Conservation (phyloP, 139 green algal genomes). For the Haematococcus sp. region DNA sequence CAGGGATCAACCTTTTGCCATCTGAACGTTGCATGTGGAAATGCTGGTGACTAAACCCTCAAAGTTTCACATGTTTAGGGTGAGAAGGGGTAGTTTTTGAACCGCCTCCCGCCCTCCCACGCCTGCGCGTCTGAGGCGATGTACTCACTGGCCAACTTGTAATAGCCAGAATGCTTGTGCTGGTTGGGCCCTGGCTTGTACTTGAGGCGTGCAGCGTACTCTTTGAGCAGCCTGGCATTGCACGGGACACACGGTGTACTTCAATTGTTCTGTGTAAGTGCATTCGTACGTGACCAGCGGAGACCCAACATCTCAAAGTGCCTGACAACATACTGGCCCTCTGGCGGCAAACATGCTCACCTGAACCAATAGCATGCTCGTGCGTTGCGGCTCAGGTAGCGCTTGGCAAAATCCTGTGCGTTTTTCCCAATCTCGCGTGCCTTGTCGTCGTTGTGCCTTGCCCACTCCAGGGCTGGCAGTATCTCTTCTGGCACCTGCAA, state of each 20-base stretch:
- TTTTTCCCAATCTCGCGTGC: constrained; percentile 19
- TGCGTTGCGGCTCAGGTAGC: constrained; percentile 20
- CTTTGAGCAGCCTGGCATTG: not conserved
- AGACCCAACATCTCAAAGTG: too few species aligned
- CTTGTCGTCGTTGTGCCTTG: constrained; percentile 18
- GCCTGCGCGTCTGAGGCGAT: not conserved
- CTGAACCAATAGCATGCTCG: constrained; percentile 29
- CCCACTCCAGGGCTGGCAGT: constrained; percentile 15
- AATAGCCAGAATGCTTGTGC: too few species aligned
- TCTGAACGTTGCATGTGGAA: too few species aligned
- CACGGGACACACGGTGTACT: too few species aligned
- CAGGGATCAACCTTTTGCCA: too few species aligned
- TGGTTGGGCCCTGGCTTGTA: too few species aligned
- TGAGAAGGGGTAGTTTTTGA: not conserved
- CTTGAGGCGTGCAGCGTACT: not conserved
- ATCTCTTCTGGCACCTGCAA: constrained; percentile 19
- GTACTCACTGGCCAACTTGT: not conserved
- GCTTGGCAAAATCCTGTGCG: constrained; percentile 14
- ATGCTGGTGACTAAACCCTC: too few species aligned
- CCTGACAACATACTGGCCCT: too few species aligned
- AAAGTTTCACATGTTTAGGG: too few species aligned
- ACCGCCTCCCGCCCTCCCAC: not conserved
- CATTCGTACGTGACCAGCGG: too few species aligned
- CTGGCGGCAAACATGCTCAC: too few species aligned
- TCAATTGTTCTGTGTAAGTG: too few species aligned